Base-by-base conservation (phyloP, 1,284 basidiomycete species). In the Amylostereum chailletii region DNA sequence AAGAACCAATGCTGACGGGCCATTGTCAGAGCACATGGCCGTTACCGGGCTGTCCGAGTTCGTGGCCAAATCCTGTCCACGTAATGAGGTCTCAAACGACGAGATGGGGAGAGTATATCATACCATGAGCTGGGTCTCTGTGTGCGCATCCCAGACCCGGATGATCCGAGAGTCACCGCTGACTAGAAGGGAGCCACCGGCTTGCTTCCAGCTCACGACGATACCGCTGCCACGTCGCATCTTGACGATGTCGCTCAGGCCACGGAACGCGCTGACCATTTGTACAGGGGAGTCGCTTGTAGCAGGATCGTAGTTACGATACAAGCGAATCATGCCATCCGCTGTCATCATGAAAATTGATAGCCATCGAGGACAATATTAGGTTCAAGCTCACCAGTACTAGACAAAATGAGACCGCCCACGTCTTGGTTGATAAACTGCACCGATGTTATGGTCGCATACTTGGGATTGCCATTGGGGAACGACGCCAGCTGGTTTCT, bases 401-500 rank as follows among this genome's bases (percentile, higher is more conserved):
- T 93, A 39, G 90, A 86, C 49, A 99, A 70, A 53, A 99, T 83
- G 52, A 98, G 81, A 1, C 92, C 92, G 26, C 92, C 89, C 8
- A 93, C 88, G 53, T 96, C 94, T 67, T 99, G 92, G 64, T 99
- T 98, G 66, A 99, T 91, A 62, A 98, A 86, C 49, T 91, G 79
- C n/a, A 97, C 69, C 1, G 89, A 85, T 0, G 95, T 96, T 55
- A 98, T 91, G 52, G 80, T 84, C 6, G 86, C 90, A 38, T 87
- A 86, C 48, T 71, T 71, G 1, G 87, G 79, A 63, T 95, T 94
- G 42, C 91, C 92, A 58, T 98, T 98, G 60, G 80, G 86, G 68
- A 98, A 99, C 45, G 83, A 75, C 55, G 84, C 86, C 49, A 98
- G 63, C 45, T 86, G 80, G 57, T 79, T 83, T 47, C 83, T 80